Conservation (phyloP, 345 rosid species). For the Syzygium grande region DNA sequence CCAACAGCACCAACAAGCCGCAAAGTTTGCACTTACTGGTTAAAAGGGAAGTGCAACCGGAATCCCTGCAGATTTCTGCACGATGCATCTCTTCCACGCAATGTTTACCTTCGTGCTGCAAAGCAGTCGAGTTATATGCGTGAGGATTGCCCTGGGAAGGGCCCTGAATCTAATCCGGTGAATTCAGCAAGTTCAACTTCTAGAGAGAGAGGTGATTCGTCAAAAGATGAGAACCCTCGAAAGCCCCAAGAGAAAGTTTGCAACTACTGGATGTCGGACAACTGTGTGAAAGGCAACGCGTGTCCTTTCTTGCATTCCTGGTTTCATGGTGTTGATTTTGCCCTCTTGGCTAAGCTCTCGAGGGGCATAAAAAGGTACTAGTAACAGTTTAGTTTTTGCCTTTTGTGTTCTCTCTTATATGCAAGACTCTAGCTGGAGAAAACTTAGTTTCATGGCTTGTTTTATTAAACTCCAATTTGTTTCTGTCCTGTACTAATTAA, state of each 20-base stretch:
- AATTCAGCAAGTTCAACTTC: neutral
- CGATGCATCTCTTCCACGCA: neutral
- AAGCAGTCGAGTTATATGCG: neutral
- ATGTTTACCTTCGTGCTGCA: neutral
- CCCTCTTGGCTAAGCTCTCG: slow-evolving; percentile 23
- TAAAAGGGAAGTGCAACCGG: slow-evolving; percentile 18
- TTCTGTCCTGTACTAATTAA: neutral
- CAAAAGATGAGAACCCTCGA: neutral
- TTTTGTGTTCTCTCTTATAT: neutral
- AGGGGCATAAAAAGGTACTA: slow-evolving; percentile 25
- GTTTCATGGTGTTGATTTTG: slow-evolving; percentile 19
- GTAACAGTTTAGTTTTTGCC: neutral
- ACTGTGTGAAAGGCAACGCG: slow-evolving; percentile 16
- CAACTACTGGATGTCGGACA: slow-evolving; percentile 14
- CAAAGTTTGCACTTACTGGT: slow-evolving; percentile 9
- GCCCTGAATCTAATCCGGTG: neutral
- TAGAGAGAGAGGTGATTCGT: neutral
- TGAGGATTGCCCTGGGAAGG: neutral
- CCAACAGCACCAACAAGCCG: neutral
- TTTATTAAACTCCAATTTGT: neutral
- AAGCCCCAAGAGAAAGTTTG: slow-evolving; percentile 1
- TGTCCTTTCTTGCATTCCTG: slow-evolving; percentile 22
- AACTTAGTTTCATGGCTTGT: neutral
- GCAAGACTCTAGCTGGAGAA: neutral
- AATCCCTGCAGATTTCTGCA: slow-evolving; percentile 30